Base-by-base conservation (phyloP, 768 basidiomycete species). In the Paxillus involutus region DNA sequence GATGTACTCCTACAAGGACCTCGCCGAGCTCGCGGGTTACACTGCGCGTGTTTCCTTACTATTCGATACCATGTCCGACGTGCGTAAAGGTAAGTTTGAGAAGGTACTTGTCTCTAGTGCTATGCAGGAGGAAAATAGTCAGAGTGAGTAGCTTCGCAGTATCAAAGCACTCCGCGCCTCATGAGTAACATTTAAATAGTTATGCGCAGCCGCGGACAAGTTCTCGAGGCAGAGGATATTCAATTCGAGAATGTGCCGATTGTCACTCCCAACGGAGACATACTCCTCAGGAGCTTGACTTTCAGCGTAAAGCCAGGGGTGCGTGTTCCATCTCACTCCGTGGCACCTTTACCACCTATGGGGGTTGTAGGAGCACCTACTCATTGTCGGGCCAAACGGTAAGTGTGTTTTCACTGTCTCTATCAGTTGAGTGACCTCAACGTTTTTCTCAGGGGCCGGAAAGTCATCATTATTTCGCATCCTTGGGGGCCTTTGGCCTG, bases 1-100 rank as follows among this genome's bases (percentile, higher is more conserved):
- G 29, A 94, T 98, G 92, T 96, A 95, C 69, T 94, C 92, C 3
- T 98, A 97, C 76, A 98, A 97, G 71, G 95, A 98, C 67, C 77
- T 99, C 4, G 85, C 93, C 5, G 96, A 99, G 67, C 82, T 99
- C 33, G 94, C 96, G 4, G 96, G 96, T 11, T 98, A 97, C 68
- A 98, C 96, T 3, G 83, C 92, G 1, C 85, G 96, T 13, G 96
- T 99, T 1, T 86, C 89, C 32, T 82, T 86, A 42, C 79, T 98
- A 1, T 80, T 99, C 9, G 91, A 95, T 51, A 93, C 94, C 0
- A 96, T 98, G 84, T 78, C 84, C 19, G 94, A 95, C 53, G 84
- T 96, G 21, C 83, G 84, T 54, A 73, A 80, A 47, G 93, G 94
- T 29, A 88, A 86, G 63, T 97, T 91, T 55, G 83, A 95, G 67